phyloP scores from a whole-genome alignment of 1,284 basidiomycete species.

The Apiotrichum akiyoshidainum region DNA sequence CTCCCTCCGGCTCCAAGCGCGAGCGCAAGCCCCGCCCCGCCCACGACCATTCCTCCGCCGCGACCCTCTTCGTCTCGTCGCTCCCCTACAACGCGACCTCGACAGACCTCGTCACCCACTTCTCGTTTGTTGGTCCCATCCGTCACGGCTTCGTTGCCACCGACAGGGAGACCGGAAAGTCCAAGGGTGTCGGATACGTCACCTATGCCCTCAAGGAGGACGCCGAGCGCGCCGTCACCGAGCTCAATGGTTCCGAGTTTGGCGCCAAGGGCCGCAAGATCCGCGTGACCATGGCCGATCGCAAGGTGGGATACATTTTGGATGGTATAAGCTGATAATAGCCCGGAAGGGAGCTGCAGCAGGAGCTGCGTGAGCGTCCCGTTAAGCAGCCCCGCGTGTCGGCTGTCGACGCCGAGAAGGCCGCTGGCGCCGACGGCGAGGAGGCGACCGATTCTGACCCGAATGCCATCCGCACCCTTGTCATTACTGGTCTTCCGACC shows the following conservation, averaged over 20 bases:
- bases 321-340: background rate
- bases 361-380: constrained; percentile 11
- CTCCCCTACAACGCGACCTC: constrained; percentile 86
- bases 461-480: constrained; percentile 72
- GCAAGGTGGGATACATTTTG: constrained; percentile 58
- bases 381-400: constrained; percentile 21
- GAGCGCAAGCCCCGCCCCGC: background rate
- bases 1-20: constrained; percentile 1
- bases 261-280: constrained; percentile 62
- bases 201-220: constrained; percentile 87
- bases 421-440: background rate
- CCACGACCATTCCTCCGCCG: constrained; percentile 8
- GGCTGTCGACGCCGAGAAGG: constrained; percentile 3
- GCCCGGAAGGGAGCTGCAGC: constrained; percentile 13
- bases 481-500: constrained; percentile 69
- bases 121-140: constrained; percentile 93
- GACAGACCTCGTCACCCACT: constrained; percentile 82
- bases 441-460: constrained; percentile 55
- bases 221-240: constrained; percentile 69
- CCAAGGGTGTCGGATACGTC: constrained; percentile 98
- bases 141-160: constrained; percentile 90
- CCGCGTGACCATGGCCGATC: constrained; percentile 74
- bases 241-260: constrained; percentile 57
- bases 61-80: constrained; percentile 52
- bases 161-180: constrained; percentile 64